Conservation (phyloP, 371 early-diverging fungal genomes). For the Rhizopus stolonifer region DNA sequence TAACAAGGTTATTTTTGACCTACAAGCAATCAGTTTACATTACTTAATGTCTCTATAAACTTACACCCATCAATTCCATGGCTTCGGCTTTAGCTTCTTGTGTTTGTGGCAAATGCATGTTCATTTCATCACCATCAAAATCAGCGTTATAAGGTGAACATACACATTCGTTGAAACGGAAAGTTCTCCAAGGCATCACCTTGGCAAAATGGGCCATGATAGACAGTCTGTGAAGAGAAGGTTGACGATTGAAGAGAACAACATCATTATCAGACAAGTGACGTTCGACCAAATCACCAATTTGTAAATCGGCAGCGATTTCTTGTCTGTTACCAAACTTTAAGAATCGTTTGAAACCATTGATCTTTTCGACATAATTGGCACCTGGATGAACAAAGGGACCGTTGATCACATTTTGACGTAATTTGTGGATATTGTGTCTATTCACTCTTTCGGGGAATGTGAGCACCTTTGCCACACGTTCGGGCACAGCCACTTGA, state of each 20-base stretch:
- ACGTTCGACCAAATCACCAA: conserved; percentile 97
- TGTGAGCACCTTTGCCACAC: conserved; percentile 96
- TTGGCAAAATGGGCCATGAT: conserved; percentile 99
- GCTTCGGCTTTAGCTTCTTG: conserved; percentile 99
- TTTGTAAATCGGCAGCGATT: conserved; percentile 72
- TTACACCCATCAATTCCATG: conserved; percentile 93
- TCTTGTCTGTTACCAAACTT: conserved; percentile 75
- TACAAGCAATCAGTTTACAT: background rate
- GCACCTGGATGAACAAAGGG: conserved; percentile 96
- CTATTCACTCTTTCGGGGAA: conserved; percentile 95
- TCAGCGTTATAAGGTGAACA: conserved; percentile 99
- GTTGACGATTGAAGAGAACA: conserved; percentile 99
- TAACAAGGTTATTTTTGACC: conserved; percentile 95
- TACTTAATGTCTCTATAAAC: background rate
- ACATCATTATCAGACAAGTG: conserved; percentile 97
- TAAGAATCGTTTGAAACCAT: conserved; percentile 63
- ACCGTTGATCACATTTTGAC: conserved; percentile 87
- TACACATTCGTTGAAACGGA: conserved; percentile 99
- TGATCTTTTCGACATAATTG: conserved; percentile 71
- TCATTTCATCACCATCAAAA: conserved; percentile 99
- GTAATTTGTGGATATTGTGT: conserved; percentile 86
- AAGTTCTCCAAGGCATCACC: conserved; percentile 96
- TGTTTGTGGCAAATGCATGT: conserved; percentile 99
- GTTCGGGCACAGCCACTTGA: conserved; percentile 96
- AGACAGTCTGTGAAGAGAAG: conserved; percentile 97